These are phyloP conservation scores for Ascochyta fabae DNA, from an alignment of 2,329 filamentous ascomycete species.

Conservation along the genomic window DNA sequence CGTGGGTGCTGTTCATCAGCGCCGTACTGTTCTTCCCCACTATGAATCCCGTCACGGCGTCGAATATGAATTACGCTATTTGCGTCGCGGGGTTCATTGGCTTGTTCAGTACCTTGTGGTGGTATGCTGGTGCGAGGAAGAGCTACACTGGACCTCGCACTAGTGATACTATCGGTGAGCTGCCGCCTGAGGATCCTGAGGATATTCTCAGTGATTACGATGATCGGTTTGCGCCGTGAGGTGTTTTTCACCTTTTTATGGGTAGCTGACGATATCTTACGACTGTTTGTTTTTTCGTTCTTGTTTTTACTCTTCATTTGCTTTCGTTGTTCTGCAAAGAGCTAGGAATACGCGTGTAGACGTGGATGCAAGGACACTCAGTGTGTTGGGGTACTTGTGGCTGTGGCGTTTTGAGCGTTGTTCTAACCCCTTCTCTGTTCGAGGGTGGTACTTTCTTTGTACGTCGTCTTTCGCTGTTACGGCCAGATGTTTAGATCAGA, in stretches of 20 bases:
- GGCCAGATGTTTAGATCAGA: constrained; percentile 18
- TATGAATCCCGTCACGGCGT: constrained; percentile 50
- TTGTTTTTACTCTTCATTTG: background rate
- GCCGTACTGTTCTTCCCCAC: constrained; percentile 63
- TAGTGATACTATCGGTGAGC: constrained; percentile 56
- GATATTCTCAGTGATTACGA: constrained; percentile 47
- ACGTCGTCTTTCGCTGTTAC: background rate
- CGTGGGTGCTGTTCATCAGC: constrained; percentile 69
- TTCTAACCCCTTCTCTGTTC: background rate
- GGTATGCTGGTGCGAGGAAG: constrained; percentile 51
- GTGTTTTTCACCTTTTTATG: background rate
- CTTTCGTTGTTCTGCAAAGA: background rate
- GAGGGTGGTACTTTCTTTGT: background rate
- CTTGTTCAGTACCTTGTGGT: constrained; percentile 54
- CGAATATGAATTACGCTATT: constrained; percentile 58
- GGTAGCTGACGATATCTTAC: background rate
- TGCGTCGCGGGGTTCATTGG: constrained; percentile 58
- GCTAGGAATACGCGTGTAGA: background rate
- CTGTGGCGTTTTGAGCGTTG: background rate
- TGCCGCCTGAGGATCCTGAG: constrained; percentile 52
- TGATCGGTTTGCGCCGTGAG: constrained; percentile 25
- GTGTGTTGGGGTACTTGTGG: background rate
- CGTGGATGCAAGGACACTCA: background rate
- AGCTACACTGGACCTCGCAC: constrained; percentile 67
- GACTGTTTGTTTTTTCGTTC: background rate